phyloP scores from a whole-genome alignment of 352 stramenopile genomes.

The Pythium phragmiticola region DNA sequence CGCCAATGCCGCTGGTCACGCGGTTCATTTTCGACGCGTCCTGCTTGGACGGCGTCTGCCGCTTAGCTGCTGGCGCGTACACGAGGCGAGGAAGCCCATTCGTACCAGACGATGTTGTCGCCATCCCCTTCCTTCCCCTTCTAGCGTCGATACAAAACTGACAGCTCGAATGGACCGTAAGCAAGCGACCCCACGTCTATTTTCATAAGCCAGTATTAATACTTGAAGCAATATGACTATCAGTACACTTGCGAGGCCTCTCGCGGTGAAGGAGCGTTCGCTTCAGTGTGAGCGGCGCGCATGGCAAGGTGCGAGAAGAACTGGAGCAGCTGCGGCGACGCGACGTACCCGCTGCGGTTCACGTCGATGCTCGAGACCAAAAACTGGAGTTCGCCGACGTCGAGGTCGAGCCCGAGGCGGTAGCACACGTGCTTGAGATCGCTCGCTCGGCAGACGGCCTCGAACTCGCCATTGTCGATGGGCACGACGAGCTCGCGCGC shows the following conservation, averaged over 20 bases:
- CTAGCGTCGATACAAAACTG: too few species aligned
- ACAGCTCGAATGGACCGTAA: not conserved
- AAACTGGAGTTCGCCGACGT: conserved; percentile 62
- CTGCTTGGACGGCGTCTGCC: conserved; percentile 49
- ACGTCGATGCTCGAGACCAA: conserved; percentile 45
- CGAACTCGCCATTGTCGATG: conserved; percentile 66
- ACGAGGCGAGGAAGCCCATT: conserved; percentile 45
- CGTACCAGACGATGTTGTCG: conserved; percentile 12
- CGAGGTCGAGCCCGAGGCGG: conserved; percentile 63
- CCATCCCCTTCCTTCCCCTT: not conserved
- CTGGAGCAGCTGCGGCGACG: conserved; percentile 53
- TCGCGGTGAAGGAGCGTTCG: too few species aligned
- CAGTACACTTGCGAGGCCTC: too few species aligned
- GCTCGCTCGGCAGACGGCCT: conserved; percentile 54
- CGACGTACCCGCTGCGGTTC: conserved; percentile 56
- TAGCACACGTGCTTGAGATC: conserved; percentile 78
- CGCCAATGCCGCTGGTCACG: conserved; percentile 64
- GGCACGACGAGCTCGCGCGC: conserved; percentile 64
- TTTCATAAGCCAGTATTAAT: not conserved
- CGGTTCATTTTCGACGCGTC: conserved; percentile 72
- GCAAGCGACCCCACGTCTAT: conserved; percentile 4
- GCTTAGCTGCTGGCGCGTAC: conserved; percentile 42
- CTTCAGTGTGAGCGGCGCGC: conserved; percentile 3
- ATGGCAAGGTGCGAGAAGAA: conserved; percentile 54
- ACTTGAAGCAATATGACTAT: too few species aligned